Evolutionary conservation across 129 eudicot species (phyloP).

Genomic region (Saposhnikovia divaricata): DNA sequence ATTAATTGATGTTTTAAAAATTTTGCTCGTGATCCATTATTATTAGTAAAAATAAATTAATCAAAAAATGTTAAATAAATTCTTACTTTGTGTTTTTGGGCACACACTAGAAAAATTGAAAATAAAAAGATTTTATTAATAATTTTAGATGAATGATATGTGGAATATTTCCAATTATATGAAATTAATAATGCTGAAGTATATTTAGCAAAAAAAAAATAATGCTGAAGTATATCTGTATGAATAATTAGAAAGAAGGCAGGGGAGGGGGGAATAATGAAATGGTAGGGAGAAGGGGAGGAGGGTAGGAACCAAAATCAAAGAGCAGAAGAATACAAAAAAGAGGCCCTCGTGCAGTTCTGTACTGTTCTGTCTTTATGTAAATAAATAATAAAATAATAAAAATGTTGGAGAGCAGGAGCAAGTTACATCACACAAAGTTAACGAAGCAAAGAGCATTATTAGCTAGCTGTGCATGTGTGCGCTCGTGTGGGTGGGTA

Average conservation of each 20-base stretch:
- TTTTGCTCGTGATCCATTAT: too few species aligned
- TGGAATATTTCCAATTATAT: neutral
- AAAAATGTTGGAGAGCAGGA: neutral
- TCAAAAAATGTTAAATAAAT: too few species aligned
- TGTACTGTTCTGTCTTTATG: conserved; percentile 28
- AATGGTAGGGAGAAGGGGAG: conserved; percentile 18
- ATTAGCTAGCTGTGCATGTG: conserved; percentile 27
- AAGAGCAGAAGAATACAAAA: conserved; percentile 54
- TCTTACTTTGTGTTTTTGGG: too few species aligned
- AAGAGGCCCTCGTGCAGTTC: conserved; percentile 88
- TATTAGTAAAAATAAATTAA: too few species aligned
- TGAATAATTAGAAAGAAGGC: conserved; percentile 20
- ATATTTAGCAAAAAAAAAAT: too few species aligned
- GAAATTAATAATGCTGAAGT: neutral
- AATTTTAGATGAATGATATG: neutral
- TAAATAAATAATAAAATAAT: conserved; percentile 29
- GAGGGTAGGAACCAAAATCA: conserved; percentile 20
- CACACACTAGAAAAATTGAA: too few species aligned
- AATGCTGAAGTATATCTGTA: neutral
- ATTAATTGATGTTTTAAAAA: too few species aligned
- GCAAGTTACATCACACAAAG: conserved; percentile 7
- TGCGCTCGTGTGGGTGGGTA: conserved; percentile 48
- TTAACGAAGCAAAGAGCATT: conserved; percentile 28
- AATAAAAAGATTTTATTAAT: too few species aligned
- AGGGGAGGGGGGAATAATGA: conserved; percentile 11